Percentiles rank a stretch among this genome's conserved stretches.
These are phyloP conservation scores for Flaveria floridana DNA, from an alignment of 140 eudicot species.

Conservation along the genomic window DNA sequence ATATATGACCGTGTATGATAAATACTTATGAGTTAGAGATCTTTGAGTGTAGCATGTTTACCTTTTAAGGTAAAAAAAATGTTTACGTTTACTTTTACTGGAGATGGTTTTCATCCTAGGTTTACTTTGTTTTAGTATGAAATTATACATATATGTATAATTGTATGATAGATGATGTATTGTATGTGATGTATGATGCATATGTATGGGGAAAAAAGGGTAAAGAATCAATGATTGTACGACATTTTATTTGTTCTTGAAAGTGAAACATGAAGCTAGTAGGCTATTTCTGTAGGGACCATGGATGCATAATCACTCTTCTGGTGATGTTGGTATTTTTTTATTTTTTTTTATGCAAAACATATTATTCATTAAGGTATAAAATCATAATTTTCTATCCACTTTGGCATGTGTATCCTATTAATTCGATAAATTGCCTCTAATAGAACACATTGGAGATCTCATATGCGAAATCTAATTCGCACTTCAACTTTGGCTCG, in stretches of 20 bases:
- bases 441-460: too few species aligned
- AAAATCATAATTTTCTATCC: too few species aligned
- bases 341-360: background rate
- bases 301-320: slow-evolving; percentile 6
- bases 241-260: slow-evolving; percentile 8
- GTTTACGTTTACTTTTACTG: too few species aligned
- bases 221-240: slow-evolving; percentile 18
- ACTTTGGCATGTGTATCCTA: too few species aligned
- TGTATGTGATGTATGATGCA: background rate
- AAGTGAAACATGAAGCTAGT: slow-evolving; percentile 18
- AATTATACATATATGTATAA: background rate
- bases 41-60: too few species aligned
- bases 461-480: too few species aligned
- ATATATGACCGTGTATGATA: too few species aligned
- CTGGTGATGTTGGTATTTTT: background rate
- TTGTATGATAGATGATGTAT: background rate
- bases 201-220: background rate
- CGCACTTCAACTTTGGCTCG: too few species aligned
- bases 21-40: too few species aligned
- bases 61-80: too few species aligned
- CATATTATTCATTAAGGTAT: too few species aligned
- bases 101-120: background rate
- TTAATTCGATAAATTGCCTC: too few species aligned
- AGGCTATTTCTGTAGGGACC: slow-evolving; percentile 18
- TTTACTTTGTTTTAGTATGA: background rate